Conservation (phyloP, 106 monocot species). For the Acorus calamus region DNA sequence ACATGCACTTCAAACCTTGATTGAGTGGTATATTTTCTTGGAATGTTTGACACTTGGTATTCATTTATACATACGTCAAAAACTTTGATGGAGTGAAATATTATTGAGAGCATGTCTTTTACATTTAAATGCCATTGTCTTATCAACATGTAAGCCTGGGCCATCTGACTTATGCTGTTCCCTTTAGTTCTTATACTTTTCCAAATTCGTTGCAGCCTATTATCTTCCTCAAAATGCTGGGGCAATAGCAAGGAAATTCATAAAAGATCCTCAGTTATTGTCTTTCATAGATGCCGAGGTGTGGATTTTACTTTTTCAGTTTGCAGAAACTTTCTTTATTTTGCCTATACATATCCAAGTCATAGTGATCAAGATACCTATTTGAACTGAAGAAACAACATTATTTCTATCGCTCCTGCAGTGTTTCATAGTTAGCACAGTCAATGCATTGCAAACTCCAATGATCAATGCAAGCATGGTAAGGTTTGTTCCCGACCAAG, state of each 20-base stretch:
- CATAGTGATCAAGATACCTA: no score
- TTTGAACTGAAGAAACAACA: no score
- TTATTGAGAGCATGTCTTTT: no score
- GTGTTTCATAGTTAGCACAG: slow-evolving; percentile 98
- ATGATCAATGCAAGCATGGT: slow-evolving; percentile 99
- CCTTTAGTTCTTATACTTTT: no score
- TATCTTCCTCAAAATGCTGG: slow-evolving; percentile 98
- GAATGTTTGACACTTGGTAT: no score
- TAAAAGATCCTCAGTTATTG: slow-evolving; percentile 67
- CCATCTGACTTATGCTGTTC: no score
- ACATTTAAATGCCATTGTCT: no score
- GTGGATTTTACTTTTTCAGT: not conserved
- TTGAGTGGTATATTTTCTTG: no score
- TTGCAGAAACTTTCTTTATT: not conserved
- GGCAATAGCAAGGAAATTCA: slow-evolving; percentile 76
- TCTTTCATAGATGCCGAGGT: slow-evolving; percentile 99
- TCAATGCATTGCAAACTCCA: slow-evolving; percentile 92
- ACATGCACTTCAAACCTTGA: not conserved
- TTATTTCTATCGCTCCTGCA: slow-evolving; percentile 24
- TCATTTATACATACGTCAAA: no score
- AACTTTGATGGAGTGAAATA: no score
- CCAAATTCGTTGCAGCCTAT: slow-evolving; percentile 48
- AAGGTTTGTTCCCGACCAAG: not conserved
- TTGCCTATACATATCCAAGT: no score
- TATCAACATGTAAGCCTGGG: no score